Base-by-base conservation (phyloP, 441 rosid genomes). In the Arabidopsis lyrata region DNA sequence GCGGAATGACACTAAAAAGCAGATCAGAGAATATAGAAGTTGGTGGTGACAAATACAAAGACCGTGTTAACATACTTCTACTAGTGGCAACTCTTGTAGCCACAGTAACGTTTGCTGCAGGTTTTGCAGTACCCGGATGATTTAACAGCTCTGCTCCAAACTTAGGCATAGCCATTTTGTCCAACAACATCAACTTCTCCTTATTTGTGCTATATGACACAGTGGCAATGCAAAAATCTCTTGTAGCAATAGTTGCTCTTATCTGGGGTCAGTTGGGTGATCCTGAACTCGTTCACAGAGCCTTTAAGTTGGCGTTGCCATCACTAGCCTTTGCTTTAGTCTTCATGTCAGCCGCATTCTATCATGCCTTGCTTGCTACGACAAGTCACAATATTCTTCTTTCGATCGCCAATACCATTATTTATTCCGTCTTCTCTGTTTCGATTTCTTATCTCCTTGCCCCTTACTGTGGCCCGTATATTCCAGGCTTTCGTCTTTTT, bases 1-100 rank as follows among this genome's bases (percentile, higher is more conserved):
- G 39, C 27, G 62, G 61, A 0, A 66, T 66, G 71, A 66, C 62
- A 15, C 29, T 68, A 68, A 68, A 44, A 68, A 55, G 34, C 14
- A 36, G 16, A 38, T 59, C 63, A 36, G 63, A 36, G 47, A 0
- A 0, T 15, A 0, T 8, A 32, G 42, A 10, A 4, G 6, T 4
- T 32, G 35, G 13, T 39, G 6, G 0, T 15, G 4, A 60, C 18
- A 60, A 60, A 0, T 13, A 60, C 50, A 61, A 22, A 61, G 50
- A 24, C 22, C 3, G 1, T 1, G 14, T 56, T 3, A 56, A 48
- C 16, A 2, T 2, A 0, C 73, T 68, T n/a, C 15, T 68, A 31
- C 7, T 68, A 0, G 70, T 65, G 58, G 55, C 58, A 65, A 11
- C 58, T 35, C 70, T 55, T n/a, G 60, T 47, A 15, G 56, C 68